These are phyloP conservation scores for Penicillium turbatum DNA, from an alignment of 495 filamentous ascomycete species.

Conservation along the genomic window DNA sequence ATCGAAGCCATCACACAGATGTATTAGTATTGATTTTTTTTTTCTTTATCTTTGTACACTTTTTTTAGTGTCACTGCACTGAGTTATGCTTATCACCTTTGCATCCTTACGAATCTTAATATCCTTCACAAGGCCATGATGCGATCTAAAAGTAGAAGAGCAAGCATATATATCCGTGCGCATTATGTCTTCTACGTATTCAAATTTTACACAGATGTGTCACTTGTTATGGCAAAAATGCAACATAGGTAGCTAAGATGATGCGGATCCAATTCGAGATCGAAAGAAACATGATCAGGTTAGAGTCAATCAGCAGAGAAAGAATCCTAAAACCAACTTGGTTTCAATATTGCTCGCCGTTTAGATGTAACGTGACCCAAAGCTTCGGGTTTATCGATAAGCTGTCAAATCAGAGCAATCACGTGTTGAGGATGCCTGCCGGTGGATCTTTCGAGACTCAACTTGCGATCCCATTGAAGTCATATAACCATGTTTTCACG, in stretches of 20 bases:
- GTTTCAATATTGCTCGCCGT: not conserved
- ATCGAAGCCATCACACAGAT: not conserved
- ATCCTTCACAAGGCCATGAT: too few species aligned
- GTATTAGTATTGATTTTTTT: constrained; percentile 13
- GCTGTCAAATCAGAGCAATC: not conserved
- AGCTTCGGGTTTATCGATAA: constrained; percentile 18
- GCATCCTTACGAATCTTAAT: not conserved
- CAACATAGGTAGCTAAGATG: too few species aligned
- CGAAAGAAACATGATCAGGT: not conserved
- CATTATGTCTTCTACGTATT: too few species aligned
- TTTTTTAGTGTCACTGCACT: not conserved
- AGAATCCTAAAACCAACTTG: not conserved
- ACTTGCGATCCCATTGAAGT: constrained; percentile 10
- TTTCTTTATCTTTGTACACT: not conserved
- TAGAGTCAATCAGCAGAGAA: not conserved
- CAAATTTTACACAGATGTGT: too few species aligned
- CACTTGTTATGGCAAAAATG: too few species aligned
- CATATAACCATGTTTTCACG: constrained; percentile 34
- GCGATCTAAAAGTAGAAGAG: too few species aligned
- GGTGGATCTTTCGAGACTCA: constrained; percentile 7
- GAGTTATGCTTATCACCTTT: not conserved
- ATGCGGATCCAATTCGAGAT: not conserved
- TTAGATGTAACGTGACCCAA: not conserved
- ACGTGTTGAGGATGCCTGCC: constrained; percentile 15
- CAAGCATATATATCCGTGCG: too few species aligned